Conservation (phyloP, 306 rosid genomes). For the Trichosanthes cucumerina region DNA sequence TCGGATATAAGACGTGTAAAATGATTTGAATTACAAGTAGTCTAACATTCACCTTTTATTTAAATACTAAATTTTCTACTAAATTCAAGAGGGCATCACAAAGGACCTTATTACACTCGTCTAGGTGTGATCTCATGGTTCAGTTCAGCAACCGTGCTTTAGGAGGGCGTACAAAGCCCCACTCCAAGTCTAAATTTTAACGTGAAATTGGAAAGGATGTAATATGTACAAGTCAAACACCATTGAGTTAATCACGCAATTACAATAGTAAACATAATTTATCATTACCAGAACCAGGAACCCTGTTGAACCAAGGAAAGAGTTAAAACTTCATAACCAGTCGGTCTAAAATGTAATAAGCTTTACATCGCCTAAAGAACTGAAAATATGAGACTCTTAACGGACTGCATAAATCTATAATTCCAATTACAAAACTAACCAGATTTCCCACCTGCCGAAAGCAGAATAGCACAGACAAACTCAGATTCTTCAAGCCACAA, state of each 20-base stretch:
- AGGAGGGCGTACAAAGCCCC: background rate
- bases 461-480: background rate
- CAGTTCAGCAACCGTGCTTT: background rate
- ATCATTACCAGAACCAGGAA: background rate
- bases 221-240: background rate
- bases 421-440: background rate
- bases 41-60: background rate
- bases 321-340: background rate
- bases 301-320: background rate
- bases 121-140: background rate
- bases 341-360: background rate
- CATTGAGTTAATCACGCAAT: background rate
- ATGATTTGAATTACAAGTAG: background rate
- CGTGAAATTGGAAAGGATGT: background rate
- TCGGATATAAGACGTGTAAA: conserved; percentile 33
- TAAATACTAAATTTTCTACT: background rate
- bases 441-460: background rate
- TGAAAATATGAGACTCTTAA: background rate
- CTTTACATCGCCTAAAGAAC: background rate
- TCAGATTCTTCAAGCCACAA: background rate
- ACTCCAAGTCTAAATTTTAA: background rate
- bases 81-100: background rate
- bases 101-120: background rate
- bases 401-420: background rate
- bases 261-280: background rate